Evolutionary conservation across 805 yeast species (phyloP), one percentile per base, ranked within the genome.

Genomic region (Candida ovalis): DNA sequence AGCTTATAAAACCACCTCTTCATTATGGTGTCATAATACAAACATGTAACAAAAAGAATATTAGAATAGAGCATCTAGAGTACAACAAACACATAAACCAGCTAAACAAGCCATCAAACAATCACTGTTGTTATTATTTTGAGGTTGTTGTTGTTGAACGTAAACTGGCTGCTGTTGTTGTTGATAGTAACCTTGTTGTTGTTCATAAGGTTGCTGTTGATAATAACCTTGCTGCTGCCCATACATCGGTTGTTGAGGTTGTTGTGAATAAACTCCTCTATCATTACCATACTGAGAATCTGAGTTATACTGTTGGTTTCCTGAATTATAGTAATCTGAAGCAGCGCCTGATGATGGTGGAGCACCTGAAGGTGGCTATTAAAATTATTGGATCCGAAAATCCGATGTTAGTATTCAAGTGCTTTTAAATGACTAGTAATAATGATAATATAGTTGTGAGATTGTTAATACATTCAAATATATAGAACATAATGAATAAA

Each of bases 21-120:
- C 15, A 23, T n/a, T n/a, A n/a, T n/a, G 17, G 4, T 2, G 10
- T 40, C 32, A 24, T 6, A 24, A 27, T 17, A 25, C 17, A 35
- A n/a, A 21, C 3, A 17, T 21, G 37, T 15, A 22, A 5, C 19
- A 23, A 35, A 32, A 1, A 18, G 22, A n/a, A 22, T 3, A 24
- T 60, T 64, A 78, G 53, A 77, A 74, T 17, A 78, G 45, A 47
- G 78, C 73, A 56, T 78, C 82, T 49, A 78, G 55, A 23, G 82
- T 74, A 60, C 80, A 77, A 59, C 84, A 78, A 50, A 78, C 52
- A 73, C 83, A 78, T 61, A 77, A 47, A 22, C 78, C 81, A 21
- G 78, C 81, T 40, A 78, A 59, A 67, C 82, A 78, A 12, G 76
- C 82, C 56, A 75, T 64, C 56, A 76, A 64, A 63, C 82, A 78